A percentile compares a stretch with the other conserved stretches of the same genome.
These are phyloP conservation scores for Ramaria sp. DNA, from an alignment of 768 basidiomycete species.

Conservation along the genomic window DNA sequence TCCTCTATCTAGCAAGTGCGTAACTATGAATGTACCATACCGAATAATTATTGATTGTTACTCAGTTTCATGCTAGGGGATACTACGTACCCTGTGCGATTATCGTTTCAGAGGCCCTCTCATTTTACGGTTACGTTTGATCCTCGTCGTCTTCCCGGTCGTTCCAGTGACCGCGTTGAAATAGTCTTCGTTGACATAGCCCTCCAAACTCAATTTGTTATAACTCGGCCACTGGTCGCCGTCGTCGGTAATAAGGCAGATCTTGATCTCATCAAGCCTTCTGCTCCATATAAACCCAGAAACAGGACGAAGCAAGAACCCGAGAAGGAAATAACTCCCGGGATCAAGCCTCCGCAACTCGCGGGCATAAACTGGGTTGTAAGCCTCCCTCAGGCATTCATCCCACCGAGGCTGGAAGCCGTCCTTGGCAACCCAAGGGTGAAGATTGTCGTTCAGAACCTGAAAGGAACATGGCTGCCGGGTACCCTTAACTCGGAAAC, in stretches of 20 bases:
- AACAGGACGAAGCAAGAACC: slow-evolving; percentile 5
- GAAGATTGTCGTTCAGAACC: slow-evolving; percentile 15
- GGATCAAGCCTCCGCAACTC: slow-evolving; percentile 13
- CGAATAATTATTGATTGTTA: not conserved
- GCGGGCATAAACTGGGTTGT: slow-evolving; percentile 11
- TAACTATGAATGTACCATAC: not conserved
- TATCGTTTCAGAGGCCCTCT: not conserved
- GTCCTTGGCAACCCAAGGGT: slow-evolving; percentile 24
- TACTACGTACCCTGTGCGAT: not conserved
- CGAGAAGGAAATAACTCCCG: slow-evolving; percentile 16
- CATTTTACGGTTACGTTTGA: slow-evolving; percentile 5
- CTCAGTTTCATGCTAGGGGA: not conserved
- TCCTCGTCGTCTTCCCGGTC: slow-evolving; percentile 20
- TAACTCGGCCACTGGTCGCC: slow-evolving; percentile 34
- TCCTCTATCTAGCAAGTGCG: not conserved
- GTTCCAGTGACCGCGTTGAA: slow-evolving; percentile 38
- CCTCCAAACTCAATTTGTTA: slow-evolving; percentile 30
- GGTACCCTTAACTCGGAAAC: slow-evolving; percentile 24
- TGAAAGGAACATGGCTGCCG: slow-evolving; percentile 28
- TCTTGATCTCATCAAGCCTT: slow-evolving; percentile 36
- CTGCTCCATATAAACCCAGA: slow-evolving; percentile 29
- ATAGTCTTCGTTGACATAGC: slow-evolving; percentile 31
- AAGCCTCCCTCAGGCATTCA: slow-evolving; percentile 8
- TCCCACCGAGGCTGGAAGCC: slow-evolving; percentile 1
- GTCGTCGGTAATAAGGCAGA: slow-evolving; percentile 41